Evolutionary conservation across 306 rosid genomes (phyloP).

Genomic region (Pachyrhizus erosus): DNA sequence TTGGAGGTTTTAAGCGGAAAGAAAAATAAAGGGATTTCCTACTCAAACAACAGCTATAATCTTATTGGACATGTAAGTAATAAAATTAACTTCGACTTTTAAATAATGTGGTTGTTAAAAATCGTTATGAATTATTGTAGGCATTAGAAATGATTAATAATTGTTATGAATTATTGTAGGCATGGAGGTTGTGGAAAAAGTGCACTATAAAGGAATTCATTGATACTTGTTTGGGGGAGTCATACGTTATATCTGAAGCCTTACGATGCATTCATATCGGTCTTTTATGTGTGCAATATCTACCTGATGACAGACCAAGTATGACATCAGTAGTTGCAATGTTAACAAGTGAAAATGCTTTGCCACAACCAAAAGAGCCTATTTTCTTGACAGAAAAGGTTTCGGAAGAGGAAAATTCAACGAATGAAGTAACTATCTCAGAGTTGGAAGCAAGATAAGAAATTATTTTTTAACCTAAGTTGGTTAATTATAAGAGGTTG

Average conservation of each 20-base stretch:
- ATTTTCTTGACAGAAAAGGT: not conserved
- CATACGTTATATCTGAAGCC: not conserved
- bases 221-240: conserved; percentile 14
- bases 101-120: not conserved
- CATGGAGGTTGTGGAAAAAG: conserved; percentile 41
- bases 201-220: not conserved
- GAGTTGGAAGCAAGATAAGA: not conserved
- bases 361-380: conserved; percentile 23
- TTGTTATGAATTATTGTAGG: conserved; percentile 16
- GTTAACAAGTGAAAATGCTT: conserved; percentile 2
- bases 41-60: not conserved
- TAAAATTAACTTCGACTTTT: not conserved
- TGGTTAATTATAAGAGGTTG: not conserved
- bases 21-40: not conserved
- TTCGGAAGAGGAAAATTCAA: not conserved
- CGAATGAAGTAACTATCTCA: not conserved
- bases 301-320: conserved; percentile 33
- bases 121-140: not conserved
- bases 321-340: conserved; percentile 36
- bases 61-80: conserved; percentile 35
- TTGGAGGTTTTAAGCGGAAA: conserved; percentile 4
- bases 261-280: conserved; percentile 31
- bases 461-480: not conserved
- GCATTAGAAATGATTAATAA: not conserved
- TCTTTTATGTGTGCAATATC: conserved; percentile 30